Base-by-base conservation (phyloP, 1,284 basidiomycete species). In the Somion occarium region DNA sequence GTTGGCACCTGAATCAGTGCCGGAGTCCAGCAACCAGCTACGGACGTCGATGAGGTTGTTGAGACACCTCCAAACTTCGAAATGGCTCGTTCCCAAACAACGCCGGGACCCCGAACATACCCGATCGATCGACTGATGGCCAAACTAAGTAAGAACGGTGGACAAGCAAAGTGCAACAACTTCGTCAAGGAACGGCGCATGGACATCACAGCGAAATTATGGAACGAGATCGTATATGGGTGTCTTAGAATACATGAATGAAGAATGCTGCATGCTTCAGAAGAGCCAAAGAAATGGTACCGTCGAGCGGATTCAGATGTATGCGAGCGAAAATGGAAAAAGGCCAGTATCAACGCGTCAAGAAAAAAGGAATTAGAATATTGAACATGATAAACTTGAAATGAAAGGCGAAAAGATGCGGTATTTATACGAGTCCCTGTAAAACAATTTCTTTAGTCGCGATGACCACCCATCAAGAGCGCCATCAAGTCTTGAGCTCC, bases 401-500 rank as follows among this genome's bases (percentile, higher is more conserved):
- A 7, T 34, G 7, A 15, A 34, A 34, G 15, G 30, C n/a, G 15
- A 34, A 34, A 15, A 7, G 30, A 34, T 34, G 15, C 30, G 7
- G 15, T 7, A 7, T 34, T 34, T 34, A 34, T 7, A 34, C 30
- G 30, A 34, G 27, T n/a, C 23, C 25, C 24, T 24, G 5, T 3
- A 5, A 23, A 23, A 24, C 19, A 24, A 19, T 22, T 23, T 5
- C n/a, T 4, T 24, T 23, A 43, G n/a, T 88, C 85, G 66, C 85
- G 73, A 25, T 66, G 67, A 48, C 83, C 83, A 50, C 83, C 83
- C 86, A 90, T 85, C 56, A 90, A 74, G 54, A 90, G 74, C 39
- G 88, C 82, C 82, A 90, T 89, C 57, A 90, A 68, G 62, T 90
- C 88, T 55, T 83, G 83, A 39, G 80, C 69, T 27, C 80, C 77